These are phyloP conservation scores for Epichloe baconii DNA, from an alignment of 2,329 filamentous ascomycete genomes.

Conservation along the genomic window DNA sequence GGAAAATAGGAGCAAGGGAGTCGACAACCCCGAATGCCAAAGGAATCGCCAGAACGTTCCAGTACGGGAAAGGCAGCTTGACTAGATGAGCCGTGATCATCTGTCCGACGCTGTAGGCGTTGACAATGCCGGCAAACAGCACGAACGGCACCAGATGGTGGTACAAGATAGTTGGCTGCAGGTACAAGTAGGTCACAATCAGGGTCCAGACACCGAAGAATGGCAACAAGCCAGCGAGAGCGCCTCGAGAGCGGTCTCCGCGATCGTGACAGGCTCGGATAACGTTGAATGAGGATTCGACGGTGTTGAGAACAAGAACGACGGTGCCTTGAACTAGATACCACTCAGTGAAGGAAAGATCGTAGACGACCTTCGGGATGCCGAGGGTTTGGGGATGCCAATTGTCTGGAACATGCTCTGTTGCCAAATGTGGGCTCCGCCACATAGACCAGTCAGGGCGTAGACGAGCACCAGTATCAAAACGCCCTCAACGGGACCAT, in stretches of 20 bases:
- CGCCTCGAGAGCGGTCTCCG: conserved; percentile 57
- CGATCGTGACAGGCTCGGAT: conserved; percentile 65
- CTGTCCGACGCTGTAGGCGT: conserved; percentile 88
- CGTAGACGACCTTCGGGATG: conserved; percentile 60
- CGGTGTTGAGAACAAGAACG: conserved; percentile 74
- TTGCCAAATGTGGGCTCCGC: conserved; percentile 89
- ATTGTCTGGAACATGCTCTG: conserved; percentile 62
- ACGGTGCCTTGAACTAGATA: conserved; percentile 78
- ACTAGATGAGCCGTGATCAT: conserved; percentile 94
- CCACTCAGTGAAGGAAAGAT: conserved; percentile 80
- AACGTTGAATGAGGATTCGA: conserved; percentile 70
- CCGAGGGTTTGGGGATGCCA: conserved; percentile 48
- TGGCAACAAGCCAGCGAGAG: conserved; percentile 72
- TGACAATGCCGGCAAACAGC: conserved; percentile 78
- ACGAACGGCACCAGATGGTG: conserved; percentile 80
- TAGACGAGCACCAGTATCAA: conserved; percentile 74
- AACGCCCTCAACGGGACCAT: conserved; percentile 90
- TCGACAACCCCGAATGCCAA: conserved; percentile 70
- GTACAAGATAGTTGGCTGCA: conserved; percentile 74
- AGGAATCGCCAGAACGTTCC: conserved; percentile 71
- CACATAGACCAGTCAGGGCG: conserved; percentile 68
- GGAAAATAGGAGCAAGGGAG: conserved; percentile 57
- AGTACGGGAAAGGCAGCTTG: conserved; percentile 77
- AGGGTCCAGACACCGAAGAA: conserved; percentile 69
- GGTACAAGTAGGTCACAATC: conserved; percentile 64